Base-by-base conservation (phyloP, 2,329 filamentous ascomycete species). In the Ceratocystis colombiana region DNA sequence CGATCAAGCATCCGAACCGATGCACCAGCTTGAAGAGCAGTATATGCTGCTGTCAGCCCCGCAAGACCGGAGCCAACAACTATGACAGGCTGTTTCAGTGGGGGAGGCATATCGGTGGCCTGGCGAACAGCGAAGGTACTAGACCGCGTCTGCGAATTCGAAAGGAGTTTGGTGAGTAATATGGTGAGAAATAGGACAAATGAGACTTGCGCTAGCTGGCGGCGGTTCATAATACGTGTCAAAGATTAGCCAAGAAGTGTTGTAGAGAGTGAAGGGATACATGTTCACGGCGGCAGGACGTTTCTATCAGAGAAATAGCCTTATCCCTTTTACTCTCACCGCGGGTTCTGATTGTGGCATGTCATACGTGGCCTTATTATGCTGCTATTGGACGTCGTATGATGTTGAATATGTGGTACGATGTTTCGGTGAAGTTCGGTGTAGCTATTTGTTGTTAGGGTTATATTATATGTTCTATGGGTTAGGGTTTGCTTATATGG, bases 61-160 rank as follows among this genome's bases (percentile, higher is more conserved):
- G 85, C 84, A 0, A 88, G 80, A 17, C 85, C 85, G 4, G 84
- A 84, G 61, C 85, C 84, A n/a, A 88, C 80, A 1, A 87, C 76
- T 22, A 87, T 82, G 20, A 85, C 82, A 33, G 73, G 74, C 17
- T 69, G 69, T 7, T 59, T 55, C 20, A 53, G 22, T 2, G 48
- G 22, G 12, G 64, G 30, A 30, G 53, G 44, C 41, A 62, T 61
- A 1, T 28, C 12, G 25, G 41, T 7, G 4, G 62, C 2, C 25
- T 22, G 46, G 30, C 12, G 62, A 22, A 17, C n/a, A 41, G 22
- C 25, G 28, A 44, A 61, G 4, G 33, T 8, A 7, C 3, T 61
- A 20, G 57, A 62, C 45, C 3, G 30, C 8, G 46, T 50, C 41
- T 55, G 46, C 20, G 41, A 57, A 37, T 17, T 53, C 17, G 62